Evolutionary conservation across 164 flowering plant species (phyloP).

Genomic region (Magnolia changhungtana): DNA sequence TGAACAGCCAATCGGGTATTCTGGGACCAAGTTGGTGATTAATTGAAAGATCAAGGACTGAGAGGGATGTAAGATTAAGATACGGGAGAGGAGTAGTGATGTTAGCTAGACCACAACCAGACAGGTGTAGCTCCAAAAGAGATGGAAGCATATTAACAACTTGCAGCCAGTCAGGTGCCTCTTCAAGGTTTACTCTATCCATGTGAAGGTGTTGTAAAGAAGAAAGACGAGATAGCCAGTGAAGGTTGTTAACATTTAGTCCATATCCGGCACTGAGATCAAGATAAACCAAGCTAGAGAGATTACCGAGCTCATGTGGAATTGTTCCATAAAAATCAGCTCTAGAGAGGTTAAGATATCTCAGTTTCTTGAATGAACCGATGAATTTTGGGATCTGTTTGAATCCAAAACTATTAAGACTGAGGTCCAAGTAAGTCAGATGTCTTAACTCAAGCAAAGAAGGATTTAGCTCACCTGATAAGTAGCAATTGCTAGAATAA

Average conservation of each 20-base stretch:
- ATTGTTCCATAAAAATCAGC: not conserved
- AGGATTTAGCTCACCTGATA: constrained; percentile 10
- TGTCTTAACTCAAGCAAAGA: constrained; percentile 14
- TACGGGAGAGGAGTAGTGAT: not conserved
- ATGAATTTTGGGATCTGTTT: constrained; percentile 10
- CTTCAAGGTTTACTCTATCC: not conserved
- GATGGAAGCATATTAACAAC: not conserved
- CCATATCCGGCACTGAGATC: not conserved
- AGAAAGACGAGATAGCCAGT: constrained; percentile 13
- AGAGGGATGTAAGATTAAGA: not conserved
- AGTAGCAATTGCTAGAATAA: not conserved
- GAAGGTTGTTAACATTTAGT: not conserved
- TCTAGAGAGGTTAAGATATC: constrained; percentile 11
- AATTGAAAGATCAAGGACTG: not conserved
- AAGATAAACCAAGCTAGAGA: constrained; percentile 12
- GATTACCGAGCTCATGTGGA: constrained; percentile 18
- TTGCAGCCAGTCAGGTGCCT: not conserved
- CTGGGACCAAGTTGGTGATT: not conserved
- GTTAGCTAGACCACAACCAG: not conserved
- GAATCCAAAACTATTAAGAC: constrained; percentile 5
- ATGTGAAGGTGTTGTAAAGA: constrained; percentile 4
- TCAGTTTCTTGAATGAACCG: constrained; percentile 6
- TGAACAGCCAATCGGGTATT: not conserved
- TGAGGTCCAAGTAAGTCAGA: constrained; percentile 12
- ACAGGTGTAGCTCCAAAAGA: not conserved